These are phyloP conservation scores for Hyaloscypha hepaticicola DNA, from an alignment of 495 filamentous ascomycete genomes.

Conservation along the genomic window DNA sequence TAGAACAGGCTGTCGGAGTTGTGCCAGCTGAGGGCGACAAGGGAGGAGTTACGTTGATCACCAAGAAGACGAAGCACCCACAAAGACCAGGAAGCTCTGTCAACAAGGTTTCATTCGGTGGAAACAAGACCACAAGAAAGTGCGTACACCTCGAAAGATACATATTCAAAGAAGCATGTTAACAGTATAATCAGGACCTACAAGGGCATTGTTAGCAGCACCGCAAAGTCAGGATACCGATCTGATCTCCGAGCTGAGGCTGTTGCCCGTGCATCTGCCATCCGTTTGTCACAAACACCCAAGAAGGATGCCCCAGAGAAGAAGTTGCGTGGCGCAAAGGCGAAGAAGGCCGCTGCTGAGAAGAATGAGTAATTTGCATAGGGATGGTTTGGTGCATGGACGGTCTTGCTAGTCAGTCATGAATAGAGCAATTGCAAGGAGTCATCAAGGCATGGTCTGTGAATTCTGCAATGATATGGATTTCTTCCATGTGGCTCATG, in stretches of 20 bases:
- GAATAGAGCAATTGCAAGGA: constrained; percentile 27
- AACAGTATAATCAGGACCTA: constrained; percentile 65
- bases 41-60: constrained; percentile 70
- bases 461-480: not conserved
- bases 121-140: constrained; percentile 73
- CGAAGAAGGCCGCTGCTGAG: constrained; percentile 61
- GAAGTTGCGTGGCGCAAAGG: constrained; percentile 81
- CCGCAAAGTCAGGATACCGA: constrained; percentile 82
- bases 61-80: constrained; percentile 73
- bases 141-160: constrained; percentile 36
- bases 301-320: constrained; percentile 70
- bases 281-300: constrained; percentile 73
- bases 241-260: constrained; percentile 82
- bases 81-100: constrained; percentile 68
- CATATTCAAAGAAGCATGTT: not conserved
- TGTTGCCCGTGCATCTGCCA: constrained; percentile 83
- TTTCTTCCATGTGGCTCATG: constrained; percentile 1
- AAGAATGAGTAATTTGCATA: constrained; percentile 31
- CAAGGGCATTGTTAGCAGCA: constrained; percentile 74
- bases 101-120: constrained; percentile 63
- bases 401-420: constrained; percentile 23
- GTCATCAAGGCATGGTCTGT: constrained; percentile 14
- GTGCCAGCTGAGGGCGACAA: constrained; percentile 57
- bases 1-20: constrained; percentile 66
- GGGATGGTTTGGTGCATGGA: constrained; percentile 1